Percentiles rank a stretch among this genome's conserved stretches.
Evolutionary conservation across 2,329 filamentous ascomycete species (phyloP).

Genomic region (Plenodomus biglobosus): DNA sequence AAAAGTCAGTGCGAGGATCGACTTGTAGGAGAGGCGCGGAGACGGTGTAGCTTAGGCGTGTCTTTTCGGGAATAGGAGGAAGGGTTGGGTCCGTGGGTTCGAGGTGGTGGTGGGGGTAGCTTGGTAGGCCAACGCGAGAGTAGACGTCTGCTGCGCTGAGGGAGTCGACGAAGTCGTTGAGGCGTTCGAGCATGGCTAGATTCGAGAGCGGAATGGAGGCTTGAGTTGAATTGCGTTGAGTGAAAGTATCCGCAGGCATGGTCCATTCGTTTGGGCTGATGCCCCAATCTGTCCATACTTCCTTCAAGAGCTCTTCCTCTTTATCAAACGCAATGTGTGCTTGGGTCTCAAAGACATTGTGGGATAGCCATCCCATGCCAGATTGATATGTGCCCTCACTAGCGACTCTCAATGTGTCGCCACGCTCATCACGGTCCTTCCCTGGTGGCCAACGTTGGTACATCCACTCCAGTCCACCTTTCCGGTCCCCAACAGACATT

Average conservation of each 20-base stretch:
- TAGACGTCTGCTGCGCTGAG: constrained; percentile 69
- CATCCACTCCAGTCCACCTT: constrained; percentile 88
- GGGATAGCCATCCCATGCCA: constrained; percentile 75
- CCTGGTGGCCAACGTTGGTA: constrained; percentile 74
- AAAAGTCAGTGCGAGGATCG: constrained; percentile 51
- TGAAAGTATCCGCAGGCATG: background rate
- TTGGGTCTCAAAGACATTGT: constrained; percentile 57
- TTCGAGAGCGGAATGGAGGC: background rate
- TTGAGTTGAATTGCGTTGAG: background rate
- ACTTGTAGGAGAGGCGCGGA: constrained; percentile 57
- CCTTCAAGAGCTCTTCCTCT: constrained; percentile 65
- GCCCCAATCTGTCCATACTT: constrained; percentile 68
- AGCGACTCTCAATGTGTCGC: constrained; percentile 71
- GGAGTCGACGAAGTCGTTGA: constrained; percentile 58
- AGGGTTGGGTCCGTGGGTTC: constrained; percentile 64
- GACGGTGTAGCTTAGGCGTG: constrained; percentile 58
- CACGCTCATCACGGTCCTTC: constrained; percentile 66
- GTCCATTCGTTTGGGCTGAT: constrained; percentile 62
- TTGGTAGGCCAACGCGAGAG: constrained; percentile 53
- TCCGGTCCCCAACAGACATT: constrained; percentile 86
- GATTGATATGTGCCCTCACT: constrained; percentile 76
- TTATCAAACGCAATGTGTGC: constrained; percentile 46
- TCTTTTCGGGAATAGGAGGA: constrained; percentile 59
- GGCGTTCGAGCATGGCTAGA: constrained; percentile 45
- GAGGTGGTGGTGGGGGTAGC: constrained; percentile 32